These are phyloP conservation scores for Juglanconis juglandina DNA, from an alignment of 2,329 filamentous ascomycete species.

Conservation along the genomic window DNA sequence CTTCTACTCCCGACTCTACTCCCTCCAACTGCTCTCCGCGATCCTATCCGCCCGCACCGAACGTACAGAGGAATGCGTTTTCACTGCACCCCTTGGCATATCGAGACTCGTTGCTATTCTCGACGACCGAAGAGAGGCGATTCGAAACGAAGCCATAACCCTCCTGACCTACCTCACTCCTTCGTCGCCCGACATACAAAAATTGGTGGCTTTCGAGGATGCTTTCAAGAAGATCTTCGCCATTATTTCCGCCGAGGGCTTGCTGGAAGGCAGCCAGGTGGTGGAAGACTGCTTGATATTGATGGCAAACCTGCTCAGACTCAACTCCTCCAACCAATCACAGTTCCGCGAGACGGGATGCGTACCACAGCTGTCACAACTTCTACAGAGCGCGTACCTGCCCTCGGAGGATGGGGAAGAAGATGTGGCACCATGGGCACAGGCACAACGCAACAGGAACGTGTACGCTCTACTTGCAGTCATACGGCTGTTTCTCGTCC, in stretches of 20 bases:
- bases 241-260: slow-evolving; percentile 77
- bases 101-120: slow-evolving; percentile 79
- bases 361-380: slow-evolving; percentile 65
- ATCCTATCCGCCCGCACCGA: slow-evolving; percentile 84
- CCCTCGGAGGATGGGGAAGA: slow-evolving; percentile 51
- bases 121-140: slow-evolving; percentile 79
- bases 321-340: slow-evolving; percentile 89
- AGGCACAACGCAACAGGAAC: slow-evolving; percentile 80
- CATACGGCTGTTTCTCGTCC: slow-evolving; percentile 77
- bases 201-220: slow-evolving; percentile 92
- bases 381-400: slow-evolving; percentile 61
- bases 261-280: slow-evolving; percentile 77
- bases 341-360: slow-evolving; percentile 89
- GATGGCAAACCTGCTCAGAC: slow-evolving; percentile 79
- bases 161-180: slow-evolving; percentile 86
- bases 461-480: slow-evolving; percentile 86
- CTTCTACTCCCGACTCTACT: slow-evolving; percentile 89
- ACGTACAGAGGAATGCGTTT: slow-evolving; percentile 89
- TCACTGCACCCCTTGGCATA: slow-evolving; percentile 83
- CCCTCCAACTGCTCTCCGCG: slow-evolving; percentile 81
- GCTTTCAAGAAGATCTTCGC: slow-evolving; percentile 84
- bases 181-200: slow-evolving; percentile 83
- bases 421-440: slow-evolving; percentile 69
- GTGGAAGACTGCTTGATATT: slow-evolving; percentile 93
- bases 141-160: slow-evolving; percentile 83